A percentile compares a stretch with the other conserved stretches of the same genome.
phyloP scores from a whole-genome alignment of 108 stramenopile genomes.

The Skeletonema costatum region DNA sequence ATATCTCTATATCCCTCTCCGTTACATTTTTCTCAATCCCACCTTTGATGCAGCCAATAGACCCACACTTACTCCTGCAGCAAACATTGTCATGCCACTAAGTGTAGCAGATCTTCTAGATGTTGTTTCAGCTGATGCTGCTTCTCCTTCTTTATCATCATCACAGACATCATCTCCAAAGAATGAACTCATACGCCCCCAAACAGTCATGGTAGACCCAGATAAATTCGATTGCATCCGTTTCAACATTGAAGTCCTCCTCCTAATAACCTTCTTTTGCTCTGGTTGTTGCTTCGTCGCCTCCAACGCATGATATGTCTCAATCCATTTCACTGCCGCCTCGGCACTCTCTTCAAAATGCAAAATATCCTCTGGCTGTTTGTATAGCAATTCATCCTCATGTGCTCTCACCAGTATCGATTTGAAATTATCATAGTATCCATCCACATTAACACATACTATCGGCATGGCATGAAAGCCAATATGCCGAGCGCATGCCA shows the following conservation, averaged over 20 bases:
- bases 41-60: not conserved
- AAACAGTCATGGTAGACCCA: conserved; percentile 22
- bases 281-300: conserved; percentile 9
- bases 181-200: conserved; percentile 39
- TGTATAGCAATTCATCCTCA: conserved; percentile 64
- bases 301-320: conserved; percentile 25
- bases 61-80: conserved; percentile 1
- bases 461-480: conserved; percentile 74
- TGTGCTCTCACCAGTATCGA: conserved; percentile 72
- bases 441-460: conserved; percentile 86
- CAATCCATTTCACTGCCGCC: conserved; percentile 42
- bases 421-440: conserved; percentile 81
- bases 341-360: conserved; percentile 73
- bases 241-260: conserved; percentile 30
- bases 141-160: too few species aligned
- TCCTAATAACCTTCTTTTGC: conserved; percentile 11
- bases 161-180: conserved; percentile 20
- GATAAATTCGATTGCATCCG: conserved; percentile 40
- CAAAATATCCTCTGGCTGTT: conserved; percentile 74
- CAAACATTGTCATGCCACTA: not conserved
- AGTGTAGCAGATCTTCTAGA: not conserved
- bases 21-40: not conserved
- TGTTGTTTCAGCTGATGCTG: not conserved
- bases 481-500: conserved; percentile 87
- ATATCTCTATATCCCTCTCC: not conserved